Percentiles rank a stretch among this genome's conserved stretches.
Conservation (phyloP, 2,329 filamentous ascomycete genomes). For the Fusarium pseudocircinatum region DNA sequence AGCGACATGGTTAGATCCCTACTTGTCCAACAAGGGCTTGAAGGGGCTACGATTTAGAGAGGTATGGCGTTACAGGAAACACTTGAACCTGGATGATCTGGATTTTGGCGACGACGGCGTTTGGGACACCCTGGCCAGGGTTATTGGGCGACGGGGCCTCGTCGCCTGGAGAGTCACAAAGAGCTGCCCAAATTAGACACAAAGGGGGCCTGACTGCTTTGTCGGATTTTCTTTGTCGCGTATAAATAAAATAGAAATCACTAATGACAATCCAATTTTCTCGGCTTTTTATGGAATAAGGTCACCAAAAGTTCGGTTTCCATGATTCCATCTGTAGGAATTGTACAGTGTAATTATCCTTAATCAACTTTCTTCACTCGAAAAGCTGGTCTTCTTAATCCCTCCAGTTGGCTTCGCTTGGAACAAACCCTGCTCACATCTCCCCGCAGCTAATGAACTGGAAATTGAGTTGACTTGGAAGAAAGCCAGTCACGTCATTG, state of each 20-base stretch:
- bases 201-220: slow-evolving; percentile 8
- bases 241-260: slow-evolving; percentile 34
- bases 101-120: slow-evolving; percentile 82
- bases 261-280: slow-evolving; percentile 32
- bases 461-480: slow-evolving; percentile 5
- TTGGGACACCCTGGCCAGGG: slow-evolving; percentile 74
- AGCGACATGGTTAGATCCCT: slow-evolving; percentile 74
- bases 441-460: slow-evolving; percentile 12
- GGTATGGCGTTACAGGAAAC: slow-evolving; percentile 73
- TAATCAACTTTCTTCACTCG: slow-evolving; percentile 1
- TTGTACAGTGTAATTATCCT: not conserved
- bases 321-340: not conserved
- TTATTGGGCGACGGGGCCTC: slow-evolving; percentile 71
- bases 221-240: not conserved
- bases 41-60: slow-evolving; percentile 72
- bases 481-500: slow-evolving; percentile 20
- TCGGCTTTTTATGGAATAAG: slow-evolving; percentile 7
- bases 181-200: slow-evolving; percentile 56
- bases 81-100: slow-evolving; percentile 82
- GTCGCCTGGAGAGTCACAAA: slow-evolving; percentile 73
- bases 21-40: slow-evolving; percentile 66
- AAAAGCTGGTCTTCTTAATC: slow-evolving; percentile 4
- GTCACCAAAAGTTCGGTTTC: slow-evolving; percentile 8
- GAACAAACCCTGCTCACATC: slow-evolving; percentile 5
- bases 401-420: slow-evolving; percentile 2